Evolutionary conservation across 2,329 filamentous ascomycete genomes (phyloP), one percentile per base, ranked within the genome.

Genomic region (Trichoderma breve): DNA sequence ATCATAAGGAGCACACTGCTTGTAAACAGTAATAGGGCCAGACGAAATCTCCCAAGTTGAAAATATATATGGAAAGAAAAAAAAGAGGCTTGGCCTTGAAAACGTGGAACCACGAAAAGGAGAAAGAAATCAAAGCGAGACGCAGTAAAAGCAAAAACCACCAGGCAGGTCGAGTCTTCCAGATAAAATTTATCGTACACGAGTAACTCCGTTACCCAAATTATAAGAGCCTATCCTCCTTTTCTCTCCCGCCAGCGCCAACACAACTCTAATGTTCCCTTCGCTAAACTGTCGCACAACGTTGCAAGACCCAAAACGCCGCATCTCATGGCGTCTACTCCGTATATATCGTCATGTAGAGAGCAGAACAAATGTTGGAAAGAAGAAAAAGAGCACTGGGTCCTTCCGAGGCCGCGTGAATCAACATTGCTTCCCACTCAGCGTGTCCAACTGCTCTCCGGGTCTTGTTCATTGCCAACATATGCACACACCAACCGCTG

Each of bases 141-240:
- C 28, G 36, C 36, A 63, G 26, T 57, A 65, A 32, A 71, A 71
- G 47, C 62, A 53, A 70, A 60, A 64, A 21, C 55, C 34, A 65
- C 67, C 26, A 61, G 70, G 65, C 68, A 71, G 71, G 73, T 62
- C 47, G 61, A 72, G 70, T 75, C 74, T 74, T 74, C 73, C 68
- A 70, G 74, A 71, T 73, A 73, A 72, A 72, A 75, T 77, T 77
- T 78, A 77, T 81, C 76, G 74, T 81, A 81, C 79, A 80, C 76
- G 76, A 78, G 77, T 76, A 79, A 76, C 73, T 75, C 76, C 74
- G 74, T 79, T 78, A 78, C 77, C 76, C 77, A 77, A 73, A 80
- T 80, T 79, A 80, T 60, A 65, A 72, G 34, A 70, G 58, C 76
- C 71, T 70, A 70, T 71, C 72, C 61, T 75, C 58, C 74, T 76